Base-by-base conservation (phyloP, 2,329 filamentous ascomycete species). In the Diaporthe amygdali region DNA sequence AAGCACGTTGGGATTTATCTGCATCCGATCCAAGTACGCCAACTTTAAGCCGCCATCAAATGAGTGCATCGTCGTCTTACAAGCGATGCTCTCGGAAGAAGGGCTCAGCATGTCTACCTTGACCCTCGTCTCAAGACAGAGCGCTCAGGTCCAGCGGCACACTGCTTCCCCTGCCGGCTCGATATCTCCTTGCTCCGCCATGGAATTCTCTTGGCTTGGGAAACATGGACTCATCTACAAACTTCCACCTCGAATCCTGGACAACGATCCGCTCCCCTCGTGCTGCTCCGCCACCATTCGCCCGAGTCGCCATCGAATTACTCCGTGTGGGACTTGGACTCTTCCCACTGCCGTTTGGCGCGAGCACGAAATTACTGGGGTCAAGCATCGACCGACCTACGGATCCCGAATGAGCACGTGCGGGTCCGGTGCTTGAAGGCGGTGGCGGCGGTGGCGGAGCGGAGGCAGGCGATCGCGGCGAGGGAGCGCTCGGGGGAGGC, bases 141-240 rank as follows among this genome's bases (percentile, higher is more conserved):
- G 87, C 85, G 75, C 86, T 90, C 78, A 99, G 82, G 84, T 98
- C 94, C 76, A 98, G 84, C 37, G 96, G 96, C 75, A 98, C 95
- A 84, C 94, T 98, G 83, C 95, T 98, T 39, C 95, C 96, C 79
- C 96, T 89, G 10, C 96, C 96, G 44, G 96, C 96, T 74, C 96
- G 88, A 82, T 98, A 99, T 79, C 90, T 91, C 80, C 93, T 95
- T 25, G 88, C 83, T 4, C 89, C 90, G n/a, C 92, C 93, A 1
- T 86, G 83, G 78, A 97, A 98, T 2, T 93, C 91, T 77, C 96
- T 88, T 27, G 96, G 96, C 76, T 95, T 96, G 0, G 96, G 96
- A 56, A 98, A 87, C 76, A 93, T 87, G 44, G 87, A 89, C 76
- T 98, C 96, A 56, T 92, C 89, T 76, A 96, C 93, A 79, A 98